Percentiles rank a stretch among this genome's conserved stretches.
Evolutionary conservation across 2,329 filamentous ascomycete species (phyloP).

Genomic region (Parafenestella ontariensis): DNA sequence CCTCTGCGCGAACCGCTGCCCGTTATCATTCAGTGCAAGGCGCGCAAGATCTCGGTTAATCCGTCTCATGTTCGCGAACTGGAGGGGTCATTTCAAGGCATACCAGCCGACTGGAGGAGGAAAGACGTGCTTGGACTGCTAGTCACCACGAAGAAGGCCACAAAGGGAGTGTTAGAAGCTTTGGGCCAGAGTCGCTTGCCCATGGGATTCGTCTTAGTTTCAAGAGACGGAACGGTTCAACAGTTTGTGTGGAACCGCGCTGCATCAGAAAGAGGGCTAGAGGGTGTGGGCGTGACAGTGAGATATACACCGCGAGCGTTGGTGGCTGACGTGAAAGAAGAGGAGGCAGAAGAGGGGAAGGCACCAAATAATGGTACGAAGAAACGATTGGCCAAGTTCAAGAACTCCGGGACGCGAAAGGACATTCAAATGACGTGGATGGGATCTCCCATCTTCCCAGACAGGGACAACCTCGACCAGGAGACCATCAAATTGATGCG

Average conservation of each 20-base stretch:
- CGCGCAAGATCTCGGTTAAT: slow-evolving; percentile 54
- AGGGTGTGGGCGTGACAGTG: slow-evolving; percentile 55
- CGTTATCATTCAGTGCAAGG: slow-evolving; percentile 74
- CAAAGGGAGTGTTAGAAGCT: slow-evolving; percentile 78
- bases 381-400: slow-evolving; percentile 6
- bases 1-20: slow-evolving; percentile 46
- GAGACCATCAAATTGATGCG: slow-evolving; percentile 27
- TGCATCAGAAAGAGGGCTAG: slow-evolving; percentile 68
- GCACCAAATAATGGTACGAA: slow-evolving; percentile 23
- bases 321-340: slow-evolving; percentile 6
- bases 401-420: neutral
- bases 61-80: slow-evolving; percentile 75
- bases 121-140: slow-evolving; percentile 71
- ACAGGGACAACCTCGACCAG: slow-evolving; percentile 28
- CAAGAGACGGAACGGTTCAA: slow-evolving; percentile 62
- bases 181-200: slow-evolving; percentile 72
- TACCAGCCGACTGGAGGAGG: slow-evolving; percentile 75
- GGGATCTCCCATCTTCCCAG: slow-evolving; percentile 43
- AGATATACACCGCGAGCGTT: slow-evolving; percentile 35
- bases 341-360: slow-evolving; percentile 14
- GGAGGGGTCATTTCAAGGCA: slow-evolving; percentile 77
- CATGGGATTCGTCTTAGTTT: slow-evolving; percentile 73
- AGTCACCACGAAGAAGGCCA: slow-evolving; percentile 72
- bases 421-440: slow-evolving; percentile 49
- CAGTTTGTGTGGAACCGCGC: slow-evolving; percentile 77